Percentiles rank a stretch among this genome's conserved stretches.
Evolutionary conservation across 805 yeast species (phyloP).

Genomic region (Candida quercuum): DNA sequence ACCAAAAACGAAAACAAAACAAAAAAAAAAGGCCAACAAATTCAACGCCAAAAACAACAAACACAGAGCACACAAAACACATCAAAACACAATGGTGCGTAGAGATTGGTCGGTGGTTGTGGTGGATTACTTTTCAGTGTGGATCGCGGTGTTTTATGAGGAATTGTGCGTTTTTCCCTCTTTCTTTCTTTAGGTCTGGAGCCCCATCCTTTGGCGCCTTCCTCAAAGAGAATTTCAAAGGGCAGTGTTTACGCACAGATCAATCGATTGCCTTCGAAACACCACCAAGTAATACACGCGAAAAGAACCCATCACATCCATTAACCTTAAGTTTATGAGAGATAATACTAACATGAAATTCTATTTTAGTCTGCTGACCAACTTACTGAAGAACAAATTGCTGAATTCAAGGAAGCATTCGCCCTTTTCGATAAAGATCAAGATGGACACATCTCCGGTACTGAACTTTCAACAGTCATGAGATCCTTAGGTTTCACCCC

Average conservation of each 20-base stretch:
- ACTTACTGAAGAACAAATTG: slow-evolving; percentile 92
- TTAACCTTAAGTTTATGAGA: no score
- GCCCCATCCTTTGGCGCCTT: no score
- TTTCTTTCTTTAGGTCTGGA: no score
- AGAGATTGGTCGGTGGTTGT: no score
- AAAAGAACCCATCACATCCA: no score
- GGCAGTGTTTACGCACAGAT: no score
- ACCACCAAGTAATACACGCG: not conserved
- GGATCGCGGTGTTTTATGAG: no score
- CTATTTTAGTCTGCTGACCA: slow-evolving; percentile 51
- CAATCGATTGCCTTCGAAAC: no score
- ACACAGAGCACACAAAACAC: slow-evolving; percentile 10
- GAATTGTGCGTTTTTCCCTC: not conserved
- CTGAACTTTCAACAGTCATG: slow-evolving; percentile 97
- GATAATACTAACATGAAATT: slow-evolving; percentile 8
- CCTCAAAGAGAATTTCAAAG: no score
- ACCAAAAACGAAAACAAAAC: slow-evolving; percentile 1
- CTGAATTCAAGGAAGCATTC: slow-evolving; percentile 97
- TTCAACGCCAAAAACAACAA: slow-evolving; percentile 1
- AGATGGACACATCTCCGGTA: slow-evolving; percentile 93
- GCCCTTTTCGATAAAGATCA: slow-evolving; percentile 94
- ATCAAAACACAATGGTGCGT: no score
- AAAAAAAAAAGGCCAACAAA: not conserved
- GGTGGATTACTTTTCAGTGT: no score
- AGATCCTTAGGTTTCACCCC: slow-evolving; percentile 98